phyloP scores from a whole-genome alignment of 2,329 filamentous ascomycete species.

The Arthrocladium fulminans region DNA sequence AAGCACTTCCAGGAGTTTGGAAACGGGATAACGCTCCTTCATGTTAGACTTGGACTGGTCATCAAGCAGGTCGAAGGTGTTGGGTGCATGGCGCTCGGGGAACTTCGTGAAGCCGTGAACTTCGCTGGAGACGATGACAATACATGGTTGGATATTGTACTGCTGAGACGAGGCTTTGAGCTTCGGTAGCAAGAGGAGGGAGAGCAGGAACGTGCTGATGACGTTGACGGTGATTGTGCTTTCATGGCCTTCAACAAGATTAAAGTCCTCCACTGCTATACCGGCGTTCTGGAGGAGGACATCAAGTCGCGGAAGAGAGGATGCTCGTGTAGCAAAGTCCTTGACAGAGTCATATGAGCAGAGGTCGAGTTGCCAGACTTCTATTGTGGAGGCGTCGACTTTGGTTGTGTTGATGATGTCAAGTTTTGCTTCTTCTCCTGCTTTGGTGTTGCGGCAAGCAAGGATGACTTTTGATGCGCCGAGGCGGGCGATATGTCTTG shows the following conservation, averaged over 20 bases:
- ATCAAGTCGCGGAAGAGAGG: constrained; percentile 28
- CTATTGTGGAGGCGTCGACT: constrained; percentile 23
- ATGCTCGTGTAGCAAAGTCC: constrained; percentile 28
- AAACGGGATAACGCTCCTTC: constrained; percentile 17
- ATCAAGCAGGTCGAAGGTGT: constrained; percentile 14
- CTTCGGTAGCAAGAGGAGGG: constrained; percentile 20
- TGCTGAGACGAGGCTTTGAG: constrained; percentile 18
- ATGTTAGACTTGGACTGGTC: constrained; percentile 4
- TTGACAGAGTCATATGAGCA: constrained; percentile 31
- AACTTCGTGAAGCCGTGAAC: constrained; percentile 20
- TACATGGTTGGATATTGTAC: constrained; percentile 13
- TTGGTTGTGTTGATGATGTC: constrained; percentile 31
- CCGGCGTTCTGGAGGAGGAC: constrained; percentile 34
- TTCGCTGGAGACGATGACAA: constrained; percentile 22
- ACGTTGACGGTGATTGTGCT: constrained; percentile 25
- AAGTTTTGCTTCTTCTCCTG: constrained; percentile 37
- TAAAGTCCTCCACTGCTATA: constrained; percentile 11
- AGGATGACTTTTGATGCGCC: constrained; percentile 37
- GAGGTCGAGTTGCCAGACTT: constrained; percentile 42
- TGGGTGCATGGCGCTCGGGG: constrained; percentile 13
- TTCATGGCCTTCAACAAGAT: constrained; percentile 17
- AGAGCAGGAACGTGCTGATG: constrained; percentile 23
- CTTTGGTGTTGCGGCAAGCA: constrained; percentile 34
- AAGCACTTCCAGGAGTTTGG: constrained; percentile 20
- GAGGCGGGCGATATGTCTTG: constrained; percentile 34